phyloP scores from a whole-genome alignment of 257 asterid species.

The Fraxinus pennsylvanica region DNA sequence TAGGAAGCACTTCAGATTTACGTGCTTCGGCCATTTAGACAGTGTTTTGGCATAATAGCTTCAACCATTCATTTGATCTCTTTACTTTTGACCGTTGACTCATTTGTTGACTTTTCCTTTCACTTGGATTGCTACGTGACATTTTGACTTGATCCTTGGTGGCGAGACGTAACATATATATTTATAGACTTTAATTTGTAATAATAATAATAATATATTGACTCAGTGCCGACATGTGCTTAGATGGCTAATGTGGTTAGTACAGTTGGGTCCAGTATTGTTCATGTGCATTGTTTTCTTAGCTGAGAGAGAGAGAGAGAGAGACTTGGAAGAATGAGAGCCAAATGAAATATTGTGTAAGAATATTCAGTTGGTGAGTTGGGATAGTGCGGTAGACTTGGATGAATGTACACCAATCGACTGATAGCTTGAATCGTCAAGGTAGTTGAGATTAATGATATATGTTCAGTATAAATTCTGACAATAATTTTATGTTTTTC shows the following conservation, averaged over 20 bases:
- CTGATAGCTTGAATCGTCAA: not conserved
- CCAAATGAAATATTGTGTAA: slow-evolving; percentile 29
- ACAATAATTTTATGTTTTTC: not conserved
- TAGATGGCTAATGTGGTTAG: not conserved
- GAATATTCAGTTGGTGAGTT: not conserved
- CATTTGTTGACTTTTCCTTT: no score
- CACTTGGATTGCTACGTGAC: no score
- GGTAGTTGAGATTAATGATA: not conserved
- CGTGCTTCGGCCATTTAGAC: no score
- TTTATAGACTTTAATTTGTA: not conserved
- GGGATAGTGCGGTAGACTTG: slow-evolving; percentile 19
- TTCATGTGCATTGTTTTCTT: slow-evolving; percentile 15
- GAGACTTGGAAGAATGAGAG: slow-evolving; percentile 44
- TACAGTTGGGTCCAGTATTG: slow-evolving; percentile 14
- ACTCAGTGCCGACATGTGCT: slow-evolving; percentile 1
- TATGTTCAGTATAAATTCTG: not conserved
- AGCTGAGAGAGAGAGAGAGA: slow-evolving; percentile 10
- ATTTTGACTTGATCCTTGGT: no score
- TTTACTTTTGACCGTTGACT: no score
- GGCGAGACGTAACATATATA: no score
- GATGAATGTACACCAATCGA: slow-evolving; percentile 18
- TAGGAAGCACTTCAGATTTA: no score
- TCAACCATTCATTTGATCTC: no score
- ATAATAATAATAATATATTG: not conserved
- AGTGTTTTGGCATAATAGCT: no score